Percentiles rank a stretch among this genome's conserved stretches.
Conservation (phyloP, 108 stramenopile genomes). For the Conticribra guillardii region DNA sequence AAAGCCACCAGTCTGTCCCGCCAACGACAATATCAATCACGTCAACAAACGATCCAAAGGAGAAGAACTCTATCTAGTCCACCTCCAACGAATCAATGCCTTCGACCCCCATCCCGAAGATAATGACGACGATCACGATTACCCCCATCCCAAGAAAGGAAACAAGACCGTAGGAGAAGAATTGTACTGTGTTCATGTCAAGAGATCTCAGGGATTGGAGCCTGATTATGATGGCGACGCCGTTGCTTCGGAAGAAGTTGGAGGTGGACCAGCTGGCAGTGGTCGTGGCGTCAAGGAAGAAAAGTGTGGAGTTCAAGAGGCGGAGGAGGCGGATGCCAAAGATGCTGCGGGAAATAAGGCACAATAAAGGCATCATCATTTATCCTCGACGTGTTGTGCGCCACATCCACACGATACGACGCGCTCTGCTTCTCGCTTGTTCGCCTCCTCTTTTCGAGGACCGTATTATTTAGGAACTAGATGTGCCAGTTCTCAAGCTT, state of each 20-base stretch:
- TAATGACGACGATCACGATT: conserved; percentile 56
- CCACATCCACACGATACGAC: too few relatives aligned
- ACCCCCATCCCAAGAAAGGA: conserved; percentile 38
- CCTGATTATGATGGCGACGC: conserved; percentile 53
- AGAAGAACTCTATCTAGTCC: conserved; percentile 76
- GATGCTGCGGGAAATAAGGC: neutral
- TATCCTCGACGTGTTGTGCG: neutral
- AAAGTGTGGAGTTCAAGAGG: neutral
- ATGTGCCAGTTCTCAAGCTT: too few relatives aligned
- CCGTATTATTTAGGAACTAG: too few relatives aligned
- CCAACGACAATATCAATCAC: too few relatives aligned
- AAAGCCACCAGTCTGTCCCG: too few relatives aligned
- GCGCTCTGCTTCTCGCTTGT: too few relatives aligned
- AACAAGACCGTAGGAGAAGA: conserved; percentile 65
- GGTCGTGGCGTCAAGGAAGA: neutral
- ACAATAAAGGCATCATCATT: too few relatives aligned
- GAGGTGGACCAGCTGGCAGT: too few relatives aligned
- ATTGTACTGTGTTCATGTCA: conserved; percentile 68
- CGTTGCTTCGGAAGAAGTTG: too few relatives aligned
- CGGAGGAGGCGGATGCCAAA: neutral
- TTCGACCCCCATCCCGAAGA: conserved; percentile 48
- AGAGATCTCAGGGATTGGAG: conserved; percentile 59
- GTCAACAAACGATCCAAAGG: too few relatives aligned
- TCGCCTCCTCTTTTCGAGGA: too few relatives aligned
- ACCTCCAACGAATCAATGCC: conserved; percentile 55